phyloP scores from a whole-genome alignment of 192 early-diverging fungal species.

The Chytriomyces sp. region DNA sequence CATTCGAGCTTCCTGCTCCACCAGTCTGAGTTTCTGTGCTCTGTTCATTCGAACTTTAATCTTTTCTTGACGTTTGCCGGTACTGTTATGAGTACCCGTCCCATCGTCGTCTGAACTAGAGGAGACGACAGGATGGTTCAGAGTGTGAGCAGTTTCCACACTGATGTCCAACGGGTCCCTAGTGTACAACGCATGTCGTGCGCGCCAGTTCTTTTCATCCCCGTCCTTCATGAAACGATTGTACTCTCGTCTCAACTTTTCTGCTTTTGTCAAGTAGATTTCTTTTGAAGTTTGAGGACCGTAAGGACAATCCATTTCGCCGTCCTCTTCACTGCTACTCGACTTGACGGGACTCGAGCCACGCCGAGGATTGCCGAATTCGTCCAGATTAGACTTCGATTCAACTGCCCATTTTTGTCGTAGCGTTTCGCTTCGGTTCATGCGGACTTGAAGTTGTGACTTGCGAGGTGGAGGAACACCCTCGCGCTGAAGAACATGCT shows the following conservation, averaged over 20 bases:
- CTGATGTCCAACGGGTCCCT: constrained; percentile 17
- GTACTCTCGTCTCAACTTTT: constrained; percentile 14
- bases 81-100: background rate
- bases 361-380: constrained; percentile 5
- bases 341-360: constrained; percentile 8
- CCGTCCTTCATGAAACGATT: constrained; percentile 13
- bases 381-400: constrained; percentile 11
- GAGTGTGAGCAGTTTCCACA: background rate
- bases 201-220: constrained; percentile 4
- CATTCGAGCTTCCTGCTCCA: constrained; percentile 17
- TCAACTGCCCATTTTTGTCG: constrained; percentile 17
- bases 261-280: constrained; percentile 23
- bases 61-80: background rate
- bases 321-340: constrained; percentile 3
- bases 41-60: constrained; percentile 23
- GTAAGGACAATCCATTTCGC: background rate
- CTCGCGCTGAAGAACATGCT: constrained; percentile 29
- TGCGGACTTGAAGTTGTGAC: constrained; percentile 6
- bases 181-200: constrained; percentile 8
- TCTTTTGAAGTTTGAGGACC: background rate
- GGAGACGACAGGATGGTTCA: background rate
- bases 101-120: background rate
- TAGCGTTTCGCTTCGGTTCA: constrained; percentile 24
- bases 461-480: constrained; percentile 37
- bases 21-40: constrained; percentile 22